Conservation (phyloP, 1,284 basidiomycete genomes). For the Athelia sp. region DNA sequence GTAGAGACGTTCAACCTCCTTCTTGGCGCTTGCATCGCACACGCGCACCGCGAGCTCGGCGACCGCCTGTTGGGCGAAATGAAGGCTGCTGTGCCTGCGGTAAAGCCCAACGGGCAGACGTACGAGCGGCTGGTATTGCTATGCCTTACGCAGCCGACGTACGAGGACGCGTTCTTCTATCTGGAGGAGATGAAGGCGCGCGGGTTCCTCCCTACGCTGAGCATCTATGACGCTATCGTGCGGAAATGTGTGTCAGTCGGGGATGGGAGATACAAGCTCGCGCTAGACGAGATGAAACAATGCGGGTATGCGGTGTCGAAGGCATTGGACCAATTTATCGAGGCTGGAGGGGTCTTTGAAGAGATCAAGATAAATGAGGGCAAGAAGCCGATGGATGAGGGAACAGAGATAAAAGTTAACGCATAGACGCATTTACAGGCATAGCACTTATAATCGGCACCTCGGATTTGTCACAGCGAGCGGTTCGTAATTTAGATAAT, state of each 20-base stretch:
- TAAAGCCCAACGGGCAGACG: too few species aligned
- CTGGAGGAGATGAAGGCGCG: conserved; percentile 81
- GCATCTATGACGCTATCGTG: conserved; percentile 60
- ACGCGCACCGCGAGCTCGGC: conserved; percentile 54
- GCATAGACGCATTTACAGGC: too few species aligned
- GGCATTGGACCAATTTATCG: conserved; percentile 19
- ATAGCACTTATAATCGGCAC: too few species aligned
- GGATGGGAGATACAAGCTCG: conserved; percentile 64
- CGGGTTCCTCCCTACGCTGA: conserved; percentile 46
- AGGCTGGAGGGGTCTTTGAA: conserved; percentile 23
- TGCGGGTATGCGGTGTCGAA: conserved; percentile 14
- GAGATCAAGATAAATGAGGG: not conserved
- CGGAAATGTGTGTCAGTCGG: conserved; percentile 48
- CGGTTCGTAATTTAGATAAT: too few species aligned
- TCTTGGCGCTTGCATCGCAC: conserved; percentile 56
- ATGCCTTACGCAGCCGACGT: conserved; percentile 63
- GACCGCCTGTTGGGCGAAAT: conserved; percentile 59
- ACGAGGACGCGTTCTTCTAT: conserved; percentile 86
- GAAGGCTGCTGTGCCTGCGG: too few species aligned
- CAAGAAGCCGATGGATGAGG: too few species aligned
- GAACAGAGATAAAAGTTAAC: too few species aligned
- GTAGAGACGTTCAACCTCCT: conserved; percentile 69
- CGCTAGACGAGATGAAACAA: conserved; percentile 66
- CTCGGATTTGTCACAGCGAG: too few species aligned
- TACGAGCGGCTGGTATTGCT: conserved; percentile 67